Percentiles rank a stretch among this genome's conserved stretches.
These are phyloP conservation scores for Aspergillus transmontanensis DNA, from an alignment of 2,329 filamentous ascomycete genomes.

Conservation along the genomic window DNA sequence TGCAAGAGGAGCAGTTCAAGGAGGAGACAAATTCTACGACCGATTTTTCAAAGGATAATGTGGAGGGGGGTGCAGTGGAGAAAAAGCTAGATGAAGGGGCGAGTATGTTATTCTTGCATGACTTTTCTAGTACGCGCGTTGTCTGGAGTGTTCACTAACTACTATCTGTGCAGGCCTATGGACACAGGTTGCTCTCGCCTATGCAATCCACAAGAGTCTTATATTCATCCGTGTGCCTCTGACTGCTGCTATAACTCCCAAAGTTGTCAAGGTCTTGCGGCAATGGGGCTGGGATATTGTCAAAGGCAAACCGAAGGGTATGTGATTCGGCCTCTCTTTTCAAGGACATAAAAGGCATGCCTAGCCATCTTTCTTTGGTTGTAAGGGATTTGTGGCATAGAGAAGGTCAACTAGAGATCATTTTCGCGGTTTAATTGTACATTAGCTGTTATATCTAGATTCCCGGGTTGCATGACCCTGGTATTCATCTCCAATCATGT, in stretches of 20 bases:
- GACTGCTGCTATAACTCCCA: slow-evolving; percentile 86
- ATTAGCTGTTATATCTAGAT: slow-evolving; percentile 38
- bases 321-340: slow-evolving; percentile 14
- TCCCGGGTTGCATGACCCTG: slow-evolving; percentile 13
- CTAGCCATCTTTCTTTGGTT: not conserved
- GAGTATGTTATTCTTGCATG: slow-evolving; percentile 61
- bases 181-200: slow-evolving; percentile 90
- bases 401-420: slow-evolving; percentile 18
- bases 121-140: not conserved
- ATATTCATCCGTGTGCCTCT: slow-evolving; percentile 95
- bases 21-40: slow-evolving; percentile 50
- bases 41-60: slow-evolving; percentile 22
- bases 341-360: not conserved
- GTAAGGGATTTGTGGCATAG: slow-evolving; percentile 24
- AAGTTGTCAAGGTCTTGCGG: slow-evolving; percentile 85
- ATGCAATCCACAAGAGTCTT: slow-evolving; percentile 96
- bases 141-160: not conserved
- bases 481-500: slow-evolving; percentile 25
- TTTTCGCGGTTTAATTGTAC: slow-evolving; percentile 28
- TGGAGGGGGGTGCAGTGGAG: slow-evolving; percentile 54
- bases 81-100: slow-evolving; percentile 65
- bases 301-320: slow-evolving; percentile 60
- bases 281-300: slow-evolving; percentile 95
- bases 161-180: slow-evolving; percentile 56
- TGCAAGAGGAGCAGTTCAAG: slow-evolving; percentile 19